Conservation (phyloP, 257 asterid species). For the Capsicum pubescens region DNA sequence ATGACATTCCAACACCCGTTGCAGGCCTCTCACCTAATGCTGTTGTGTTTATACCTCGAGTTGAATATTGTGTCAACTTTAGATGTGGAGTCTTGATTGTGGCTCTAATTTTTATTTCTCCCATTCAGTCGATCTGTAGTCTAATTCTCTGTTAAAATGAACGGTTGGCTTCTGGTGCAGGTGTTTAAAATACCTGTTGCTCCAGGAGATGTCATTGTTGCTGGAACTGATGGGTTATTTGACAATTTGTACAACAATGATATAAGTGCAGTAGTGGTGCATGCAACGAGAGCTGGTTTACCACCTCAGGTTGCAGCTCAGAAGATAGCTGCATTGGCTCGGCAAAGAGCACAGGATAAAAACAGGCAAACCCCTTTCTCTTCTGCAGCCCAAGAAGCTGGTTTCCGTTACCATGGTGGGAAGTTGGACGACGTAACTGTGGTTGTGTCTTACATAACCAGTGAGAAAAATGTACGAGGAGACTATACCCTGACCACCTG, state of each 20-base stretch:
- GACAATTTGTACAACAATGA: conserved; percentile 91
- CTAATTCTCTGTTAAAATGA: not conserved
- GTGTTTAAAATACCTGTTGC: conserved; percentile 83
- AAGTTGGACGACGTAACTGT: conserved; percentile 95
- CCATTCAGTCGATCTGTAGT: not conserved
- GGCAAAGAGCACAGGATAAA: conserved; percentile 85
- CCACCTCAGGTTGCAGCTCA: conserved; percentile 95
- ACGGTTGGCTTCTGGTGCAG: conserved; percentile 51
- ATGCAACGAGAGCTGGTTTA: conserved; percentile 82
- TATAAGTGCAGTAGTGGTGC: conserved; percentile 83
- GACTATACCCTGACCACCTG: conserved; percentile 27
- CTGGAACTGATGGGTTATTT: conserved; percentile 98
- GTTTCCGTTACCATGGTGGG: conserved; percentile 90
- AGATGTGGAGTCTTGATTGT: not conserved
- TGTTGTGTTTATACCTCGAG: not conserved
- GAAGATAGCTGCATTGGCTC: conserved; percentile 88
- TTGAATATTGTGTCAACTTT: conserved; percentile 14
- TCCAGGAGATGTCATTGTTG: conserved; percentile 91
- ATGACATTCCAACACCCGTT: not conserved
- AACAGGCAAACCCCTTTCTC: conserved; percentile 96
- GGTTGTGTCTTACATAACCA: conserved; percentile 76
- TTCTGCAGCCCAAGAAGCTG: conserved; percentile 96
- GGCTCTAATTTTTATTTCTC: not conserved
- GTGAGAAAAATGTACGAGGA: conserved; percentile 60
- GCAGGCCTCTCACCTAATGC: not conserved